Evolutionary conservation across 2,329 filamentous ascomycete genomes (phyloP).

Genomic region (Aquanectria penicillioides): DNA sequence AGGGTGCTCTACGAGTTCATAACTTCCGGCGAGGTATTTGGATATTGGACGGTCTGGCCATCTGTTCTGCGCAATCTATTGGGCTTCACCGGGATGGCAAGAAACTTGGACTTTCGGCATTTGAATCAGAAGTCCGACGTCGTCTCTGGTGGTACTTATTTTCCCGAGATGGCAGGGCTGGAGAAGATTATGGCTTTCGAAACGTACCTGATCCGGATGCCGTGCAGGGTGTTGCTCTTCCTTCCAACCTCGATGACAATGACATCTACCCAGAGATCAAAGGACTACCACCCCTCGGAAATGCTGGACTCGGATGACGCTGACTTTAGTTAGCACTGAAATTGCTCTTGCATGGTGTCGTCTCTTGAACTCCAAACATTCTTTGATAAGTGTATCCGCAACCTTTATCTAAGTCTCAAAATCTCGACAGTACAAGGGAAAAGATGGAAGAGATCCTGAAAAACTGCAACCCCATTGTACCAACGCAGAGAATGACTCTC

Average conservation of each 20-base stretch:
- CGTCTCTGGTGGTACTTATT: conserved; percentile 65
- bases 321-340: conserved; percentile 63
- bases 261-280: conserved; percentile 58
- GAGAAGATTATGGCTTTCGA: conserved; percentile 64
- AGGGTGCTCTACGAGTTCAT: conserved; percentile 45
- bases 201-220: conserved; percentile 11
- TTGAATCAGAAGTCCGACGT: conserved; percentile 65
- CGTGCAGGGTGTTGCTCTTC: conserved; percentile 57
- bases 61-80: conserved; percentile 59
- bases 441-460: conserved; percentile 21
- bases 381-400: conserved; percentile 37
- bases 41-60: conserved; percentile 54
- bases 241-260: conserved; percentile 65
- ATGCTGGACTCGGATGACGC: conserved; percentile 64
- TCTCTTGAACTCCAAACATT: conserved; percentile 32
- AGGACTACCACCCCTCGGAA: conserved; percentile 57
- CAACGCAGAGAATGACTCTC: conserved; percentile 48
- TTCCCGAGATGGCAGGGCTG: conserved; percentile 59
- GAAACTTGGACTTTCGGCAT: conserved; percentile 58
- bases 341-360: conserved; percentile 47
- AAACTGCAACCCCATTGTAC: conserved; percentile 63
- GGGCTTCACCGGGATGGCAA: conserved; percentile 64
- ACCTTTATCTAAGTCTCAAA: background rate
- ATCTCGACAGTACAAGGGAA: conserved; percentile 49
- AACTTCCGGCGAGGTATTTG: conserved; percentile 49